These are phyloP conservation scores for Thielaviopsis punctulata DNA, from an alignment of 2,329 filamentous ascomycete species.

Conservation along the genomic window DNA sequence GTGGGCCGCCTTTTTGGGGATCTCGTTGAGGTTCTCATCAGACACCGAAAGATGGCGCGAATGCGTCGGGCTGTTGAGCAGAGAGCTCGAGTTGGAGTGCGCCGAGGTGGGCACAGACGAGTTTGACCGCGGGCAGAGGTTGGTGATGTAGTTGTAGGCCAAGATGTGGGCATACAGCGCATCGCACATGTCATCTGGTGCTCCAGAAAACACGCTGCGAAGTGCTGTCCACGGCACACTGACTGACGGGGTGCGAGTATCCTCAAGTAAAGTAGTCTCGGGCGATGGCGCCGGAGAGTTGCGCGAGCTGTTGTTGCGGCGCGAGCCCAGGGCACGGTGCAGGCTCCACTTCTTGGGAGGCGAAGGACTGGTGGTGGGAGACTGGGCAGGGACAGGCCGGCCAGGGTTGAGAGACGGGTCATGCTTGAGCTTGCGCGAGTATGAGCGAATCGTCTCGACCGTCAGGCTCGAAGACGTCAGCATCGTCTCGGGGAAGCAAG, in stretches of 20 bases:
- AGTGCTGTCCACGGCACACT: conserved; percentile 26
- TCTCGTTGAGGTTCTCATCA: conserved; percentile 17
- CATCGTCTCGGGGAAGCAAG: conserved; percentile 43
- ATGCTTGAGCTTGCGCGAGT: conserved; percentile 36
- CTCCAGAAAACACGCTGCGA: conserved; percentile 33
- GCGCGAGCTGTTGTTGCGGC: not conserved
- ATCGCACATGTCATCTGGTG: conserved; percentile 38
- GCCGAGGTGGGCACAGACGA: conserved; percentile 10
- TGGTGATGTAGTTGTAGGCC: conserved; percentile 39
- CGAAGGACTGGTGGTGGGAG: not conserved
- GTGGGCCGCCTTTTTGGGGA: conserved; percentile 35
- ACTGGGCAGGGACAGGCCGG: not conserved
- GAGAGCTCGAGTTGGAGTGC: conserved; percentile 10
- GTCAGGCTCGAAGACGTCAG: conserved; percentile 36
- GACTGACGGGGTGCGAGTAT: not conserved
- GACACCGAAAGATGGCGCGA: conserved; percentile 12
- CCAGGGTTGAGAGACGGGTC: not conserved
- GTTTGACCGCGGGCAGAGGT: conserved; percentile 14
- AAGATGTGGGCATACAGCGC: conserved; percentile 41
- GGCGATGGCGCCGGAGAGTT: not conserved
- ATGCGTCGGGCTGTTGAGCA: conserved; percentile 5
- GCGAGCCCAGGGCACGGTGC: conserved; percentile 4
- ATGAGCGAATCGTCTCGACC: conserved; percentile 39
- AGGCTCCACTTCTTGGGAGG: conserved; percentile 9
- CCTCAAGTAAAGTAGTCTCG: not conserved